Evolutionary conservation across 2,329 filamentous ascomycete species (phyloP).

Genomic region (Biscogniauxia sp.): DNA sequence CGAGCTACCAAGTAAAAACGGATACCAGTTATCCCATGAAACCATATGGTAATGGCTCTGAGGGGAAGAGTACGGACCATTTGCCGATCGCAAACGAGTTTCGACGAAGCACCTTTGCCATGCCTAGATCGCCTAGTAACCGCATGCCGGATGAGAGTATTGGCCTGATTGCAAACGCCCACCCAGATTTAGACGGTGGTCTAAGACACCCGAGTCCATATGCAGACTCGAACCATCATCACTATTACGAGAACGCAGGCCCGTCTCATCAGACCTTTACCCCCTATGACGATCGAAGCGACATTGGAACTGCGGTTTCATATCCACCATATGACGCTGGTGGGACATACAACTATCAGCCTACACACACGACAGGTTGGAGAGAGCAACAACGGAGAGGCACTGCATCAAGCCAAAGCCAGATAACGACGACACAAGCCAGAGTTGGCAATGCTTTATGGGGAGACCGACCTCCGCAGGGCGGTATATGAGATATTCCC

Average conservation of each 20-base stretch:
- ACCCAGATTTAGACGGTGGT: slow-evolving; percentile 26
- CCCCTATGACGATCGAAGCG: slow-evolving; percentile 24
- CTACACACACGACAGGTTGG: slow-evolving; percentile 18
- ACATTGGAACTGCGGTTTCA: slow-evolving; percentile 20
- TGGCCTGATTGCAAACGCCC: slow-evolving; percentile 44
- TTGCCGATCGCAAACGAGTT: slow-evolving; percentile 40
- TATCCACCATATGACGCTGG: slow-evolving; percentile 16
- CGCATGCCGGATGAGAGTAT: slow-evolving; percentile 38
- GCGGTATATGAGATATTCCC: not conserved
- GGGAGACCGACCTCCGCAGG: slow-evolving; percentile 10
- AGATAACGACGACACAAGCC: slow-evolving; percentile 11
- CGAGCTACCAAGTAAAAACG: slow-evolving; percentile 46
- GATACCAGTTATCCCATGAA: slow-evolving; percentile 39
- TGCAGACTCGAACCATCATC: slow-evolving; percentile 14
- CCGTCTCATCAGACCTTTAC: slow-evolving; percentile 7
- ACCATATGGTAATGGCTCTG: slow-evolving; percentile 25
- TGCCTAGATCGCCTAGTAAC: slow-evolving; percentile 17
- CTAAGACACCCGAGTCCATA: slow-evolving; percentile 20
- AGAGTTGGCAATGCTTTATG: slow-evolving; percentile 16
- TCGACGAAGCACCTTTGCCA: slow-evolving; percentile 33
- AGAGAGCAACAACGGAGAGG: slow-evolving; percentile 10
- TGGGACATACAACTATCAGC: slow-evolving; percentile 8
- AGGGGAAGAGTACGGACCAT: slow-evolving; percentile 37
- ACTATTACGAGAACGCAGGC: slow-evolving; percentile 10
- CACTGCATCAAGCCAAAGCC: slow-evolving; percentile 2